Evolutionary conservation across 768 basidiomycete species (phyloP), one percentile per base, ranked within the genome.

Genomic region (Chalciporus chontae): DNA sequence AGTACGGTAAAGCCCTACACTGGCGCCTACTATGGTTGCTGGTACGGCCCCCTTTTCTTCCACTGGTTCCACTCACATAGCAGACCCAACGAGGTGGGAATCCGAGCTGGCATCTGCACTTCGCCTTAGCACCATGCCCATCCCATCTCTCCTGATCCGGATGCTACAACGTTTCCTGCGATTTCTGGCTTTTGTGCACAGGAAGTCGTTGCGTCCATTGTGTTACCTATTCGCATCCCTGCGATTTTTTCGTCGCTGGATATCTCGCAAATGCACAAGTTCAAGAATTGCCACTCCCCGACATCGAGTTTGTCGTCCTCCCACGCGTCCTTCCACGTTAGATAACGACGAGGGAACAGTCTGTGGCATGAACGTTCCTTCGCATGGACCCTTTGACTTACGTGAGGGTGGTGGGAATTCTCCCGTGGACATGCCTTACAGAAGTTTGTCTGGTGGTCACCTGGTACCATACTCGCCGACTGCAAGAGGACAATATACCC

Each of bases 371-470:
- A 53, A 31, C 15, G 24, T 51, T 31, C 63, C 60, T 19, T 45
- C 32, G 0, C 14, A 17, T 1, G 48, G 32, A 21, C 41, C 26
- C 5, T 45, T 53, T 23, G 42, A 50, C 21, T 26, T 13, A 23
- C 19, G 43, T 3, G 57, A 45, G 27, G 38, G 17, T 34, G 18
- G 26, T 34, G 47, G 29, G 8, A 42, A 32, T 27, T 62, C 63
- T 24, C 49, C 52, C 0, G 36, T 39, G 5, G 63, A 61, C 23
- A 34, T 27, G 18, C 51, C 53, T 13, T 61, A 56, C n/a, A 40
- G 51, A 32, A 59, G 60, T 9, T 44, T 43, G 7, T 63, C 61
- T 29, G 61, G 55, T 15, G 27, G 19, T 32, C 62, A 63, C 21
- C 55, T 65, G 14, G 3, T 36, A 3, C 61, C 61, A 8, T 41